A percentile compares a stretch with the other conserved stretches of the same genome.
Conservation (phyloP, 768 basidiomycete species). For the Lactarius sanguifluus region DNA sequence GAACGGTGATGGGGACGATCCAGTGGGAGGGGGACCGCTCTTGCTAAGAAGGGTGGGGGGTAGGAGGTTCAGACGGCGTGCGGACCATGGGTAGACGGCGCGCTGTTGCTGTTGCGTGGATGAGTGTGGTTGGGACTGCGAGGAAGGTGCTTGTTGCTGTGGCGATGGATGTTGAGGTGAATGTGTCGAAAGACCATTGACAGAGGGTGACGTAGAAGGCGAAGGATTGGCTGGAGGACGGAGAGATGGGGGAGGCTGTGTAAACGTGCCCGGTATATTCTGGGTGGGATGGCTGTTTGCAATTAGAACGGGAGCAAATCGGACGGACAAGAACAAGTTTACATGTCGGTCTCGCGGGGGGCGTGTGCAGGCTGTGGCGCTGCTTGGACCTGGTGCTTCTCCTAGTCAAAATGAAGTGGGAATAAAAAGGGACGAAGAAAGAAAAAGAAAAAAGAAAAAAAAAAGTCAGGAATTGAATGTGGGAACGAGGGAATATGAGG, state of each 20-base stretch:
- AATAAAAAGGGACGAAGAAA: neutral
- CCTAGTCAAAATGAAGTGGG: conserved; percentile 21
- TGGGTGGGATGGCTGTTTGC: conserved; percentile 17
- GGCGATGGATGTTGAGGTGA: conserved; percentile 34
- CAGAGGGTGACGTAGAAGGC: conserved; percentile 35
- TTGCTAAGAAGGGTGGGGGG: conserved; percentile 66
- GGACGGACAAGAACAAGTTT: conserved; percentile 2
- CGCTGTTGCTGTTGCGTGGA: conserved; percentile 43
- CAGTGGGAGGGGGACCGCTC: conserved; percentile 58
- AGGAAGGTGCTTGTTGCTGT: conserved; percentile 37
- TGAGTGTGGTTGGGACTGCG: conserved; percentile 30
- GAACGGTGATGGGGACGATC: conserved; percentile 85
- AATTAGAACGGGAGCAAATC: conserved; percentile 15
- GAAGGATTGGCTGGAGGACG: conserved; percentile 32
- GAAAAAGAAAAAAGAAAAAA: neutral
- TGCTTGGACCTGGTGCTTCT: conserved; percentile 28
- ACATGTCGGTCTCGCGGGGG: conserved; percentile 25
- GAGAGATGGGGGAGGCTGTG: conserved; percentile 34
- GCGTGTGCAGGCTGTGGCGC: conserved; percentile 23
- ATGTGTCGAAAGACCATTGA: conserved; percentile 38
- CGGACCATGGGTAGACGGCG: conserved; percentile 81
- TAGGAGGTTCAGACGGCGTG: conserved; percentile 66
- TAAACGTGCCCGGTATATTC: conserved; percentile 20
- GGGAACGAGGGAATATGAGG: conserved; percentile 13
- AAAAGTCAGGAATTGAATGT: conserved; percentile 11